Evolutionary conservation across 2,329 filamentous ascomycete species (phyloP).

Genomic region (Thelonectria blattea): DNA sequence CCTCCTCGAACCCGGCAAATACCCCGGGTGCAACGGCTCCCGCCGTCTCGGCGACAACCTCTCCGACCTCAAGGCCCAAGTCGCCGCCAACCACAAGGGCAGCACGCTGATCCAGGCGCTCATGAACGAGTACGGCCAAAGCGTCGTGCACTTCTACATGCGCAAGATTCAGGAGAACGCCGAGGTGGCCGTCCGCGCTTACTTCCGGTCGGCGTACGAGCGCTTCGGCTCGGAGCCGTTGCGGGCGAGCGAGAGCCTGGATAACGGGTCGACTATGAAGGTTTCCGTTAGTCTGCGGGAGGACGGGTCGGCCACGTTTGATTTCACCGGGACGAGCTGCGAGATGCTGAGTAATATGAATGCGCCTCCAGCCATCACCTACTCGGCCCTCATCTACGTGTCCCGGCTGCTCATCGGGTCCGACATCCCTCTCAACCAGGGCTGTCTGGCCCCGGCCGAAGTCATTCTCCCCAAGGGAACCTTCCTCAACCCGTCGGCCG

Average conservation of each 20-base stretch:
- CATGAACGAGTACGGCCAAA: conserved; percentile 77
- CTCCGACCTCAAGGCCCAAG: conserved; percentile 83
- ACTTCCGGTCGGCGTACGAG: conserved; percentile 62
- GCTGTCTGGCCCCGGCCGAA: conserved; percentile 54
- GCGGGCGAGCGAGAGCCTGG: conserved; percentile 76
- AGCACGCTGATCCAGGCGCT: conserved; percentile 70
- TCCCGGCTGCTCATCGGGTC: conserved; percentile 36
- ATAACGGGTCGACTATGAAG: conserved; percentile 72
- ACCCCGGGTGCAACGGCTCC: conserved; percentile 53
- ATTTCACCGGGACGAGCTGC: conserved; percentile 44
- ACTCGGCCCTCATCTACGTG: conserved; percentile 42
- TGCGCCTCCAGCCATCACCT: conserved; percentile 43
- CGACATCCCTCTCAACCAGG: conserved; percentile 41
- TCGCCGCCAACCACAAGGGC: conserved; percentile 86
- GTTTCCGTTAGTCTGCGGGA: conserved; percentile 70
- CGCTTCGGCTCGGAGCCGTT: background rate
- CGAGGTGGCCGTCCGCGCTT: conserved; percentile 73
- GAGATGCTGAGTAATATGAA: conserved; percentile 45
- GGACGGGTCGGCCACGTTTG: conserved; percentile 69
- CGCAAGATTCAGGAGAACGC: conserved; percentile 80
- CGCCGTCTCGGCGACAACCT: conserved; percentile 81
- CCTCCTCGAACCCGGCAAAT: conserved; percentile 50
- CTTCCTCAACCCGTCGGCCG: conserved; percentile 41
- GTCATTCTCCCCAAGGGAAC: conserved; percentile 33
- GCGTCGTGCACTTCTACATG: conserved; percentile 85